Evolutionary conservation across 257 asterid species (phyloP).

Genomic region (Nicotiana tabacum): DNA sequence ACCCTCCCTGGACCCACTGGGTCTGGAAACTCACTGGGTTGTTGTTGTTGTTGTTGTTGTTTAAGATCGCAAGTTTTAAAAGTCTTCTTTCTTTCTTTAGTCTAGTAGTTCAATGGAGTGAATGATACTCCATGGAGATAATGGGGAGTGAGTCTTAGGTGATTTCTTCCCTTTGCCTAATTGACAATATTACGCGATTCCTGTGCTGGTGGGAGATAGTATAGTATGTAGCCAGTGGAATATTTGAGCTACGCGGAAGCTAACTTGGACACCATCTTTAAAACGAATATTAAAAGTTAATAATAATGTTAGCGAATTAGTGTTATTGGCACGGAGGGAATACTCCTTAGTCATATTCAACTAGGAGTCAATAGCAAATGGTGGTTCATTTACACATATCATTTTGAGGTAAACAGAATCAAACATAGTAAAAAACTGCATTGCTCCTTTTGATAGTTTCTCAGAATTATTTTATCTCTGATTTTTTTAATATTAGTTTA

Average conservation of each 20-base stretch:
- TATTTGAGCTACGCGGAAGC: background rate
- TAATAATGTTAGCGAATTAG: background rate
- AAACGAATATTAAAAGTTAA: background rate
- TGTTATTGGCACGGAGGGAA: background rate
- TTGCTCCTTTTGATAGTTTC: background rate
- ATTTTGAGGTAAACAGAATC: background rate
- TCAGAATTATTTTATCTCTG: background rate
- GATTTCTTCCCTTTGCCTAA: background rate
- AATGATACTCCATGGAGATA: background rate
- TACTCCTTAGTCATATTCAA: background rate
- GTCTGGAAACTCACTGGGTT: too few relatives aligned
- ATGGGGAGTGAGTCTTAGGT: background rate
- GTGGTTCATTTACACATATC: background rate
- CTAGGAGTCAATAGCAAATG: background rate
- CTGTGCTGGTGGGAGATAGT: background rate
- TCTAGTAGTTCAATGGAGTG: background rate
- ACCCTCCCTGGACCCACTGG: too few relatives aligned
- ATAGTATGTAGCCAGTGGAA: background rate
- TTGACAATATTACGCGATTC: background rate
- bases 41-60: too few relatives aligned
- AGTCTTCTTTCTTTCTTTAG: background rate
- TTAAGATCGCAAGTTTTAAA: too few relatives aligned
- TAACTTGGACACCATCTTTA: background rate
- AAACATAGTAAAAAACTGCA: background rate
- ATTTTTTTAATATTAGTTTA: background rate